phyloP scores from a whole-genome alignment of 2,329 filamentous ascomycete genomes.

The Zarea fungicola region DNA sequence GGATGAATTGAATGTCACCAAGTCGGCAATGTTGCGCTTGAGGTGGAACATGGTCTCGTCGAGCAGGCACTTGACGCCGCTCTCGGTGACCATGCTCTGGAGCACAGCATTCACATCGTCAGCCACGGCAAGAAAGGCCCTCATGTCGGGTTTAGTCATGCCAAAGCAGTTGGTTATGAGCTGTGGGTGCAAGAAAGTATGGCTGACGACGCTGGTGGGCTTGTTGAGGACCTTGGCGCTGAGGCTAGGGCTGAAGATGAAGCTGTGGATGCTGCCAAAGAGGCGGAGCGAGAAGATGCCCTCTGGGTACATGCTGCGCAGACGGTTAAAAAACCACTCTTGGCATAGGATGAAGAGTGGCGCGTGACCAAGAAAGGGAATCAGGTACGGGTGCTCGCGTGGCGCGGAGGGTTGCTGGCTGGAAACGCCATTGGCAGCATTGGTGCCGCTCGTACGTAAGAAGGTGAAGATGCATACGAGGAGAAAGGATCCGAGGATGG shows the following conservation, averaged over 20 bases:
- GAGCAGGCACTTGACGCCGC: constrained; percentile 21
- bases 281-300: constrained; percentile 32
- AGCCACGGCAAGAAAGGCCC: constrained; percentile 22
- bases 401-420: constrained; percentile 21
- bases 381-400: constrained; percentile 24
- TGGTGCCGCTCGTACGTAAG: not conserved
- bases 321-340: constrained; percentile 25
- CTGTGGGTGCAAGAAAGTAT: constrained; percentile 22
- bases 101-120: constrained; percentile 24
- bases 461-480: not conserved
- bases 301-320: constrained; percentile 27
- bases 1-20: constrained; percentile 34
- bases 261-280: constrained; percentile 27
- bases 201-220: constrained; percentile 23
- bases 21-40: constrained; percentile 27
- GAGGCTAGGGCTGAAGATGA: constrained; percentile 30
- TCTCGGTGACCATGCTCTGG: constrained; percentile 22
- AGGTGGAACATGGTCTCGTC: constrained; percentile 20
- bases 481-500: not conserved
- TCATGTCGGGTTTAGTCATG: constrained; percentile 24
- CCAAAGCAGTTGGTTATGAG: constrained; percentile 30
- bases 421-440: no score
- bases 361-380: constrained; percentile 32
- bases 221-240: constrained; percentile 24
- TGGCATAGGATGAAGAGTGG: constrained; percentile 26